Conservation (phyloP, 1,284 basidiomycete species). For the Chiua sp. region DNA sequence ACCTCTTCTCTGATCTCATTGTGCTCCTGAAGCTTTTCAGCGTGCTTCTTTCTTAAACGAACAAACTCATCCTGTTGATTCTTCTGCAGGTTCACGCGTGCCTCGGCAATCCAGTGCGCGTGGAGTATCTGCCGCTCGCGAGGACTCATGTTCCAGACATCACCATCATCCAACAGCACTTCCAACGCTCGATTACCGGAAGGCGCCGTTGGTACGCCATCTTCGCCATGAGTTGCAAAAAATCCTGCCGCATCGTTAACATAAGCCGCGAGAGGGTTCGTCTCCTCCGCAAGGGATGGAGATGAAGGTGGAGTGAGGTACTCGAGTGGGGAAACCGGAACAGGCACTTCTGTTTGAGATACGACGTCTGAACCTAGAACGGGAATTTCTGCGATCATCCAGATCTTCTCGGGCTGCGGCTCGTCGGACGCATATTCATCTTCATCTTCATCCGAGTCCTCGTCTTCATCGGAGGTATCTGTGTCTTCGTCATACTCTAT, state of each 20-base stretch:
- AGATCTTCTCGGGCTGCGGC: constrained; percentile 31
- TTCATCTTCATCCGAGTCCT: constrained; percentile 4
- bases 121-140: constrained; percentile 47
- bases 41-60: constrained; percentile 39
- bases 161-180: constrained; percentile 38
- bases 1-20: constrained; percentile 45
- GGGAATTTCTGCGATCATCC: constrained; percentile 28
- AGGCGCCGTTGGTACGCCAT: constrained; percentile 40
- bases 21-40: constrained; percentile 32
- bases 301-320: neutral
- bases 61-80: constrained; percentile 44
- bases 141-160: constrained; percentile 51
- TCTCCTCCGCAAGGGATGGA: neutral
- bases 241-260: constrained; percentile 35
- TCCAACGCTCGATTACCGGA: constrained; percentile 40
- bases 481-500: constrained; percentile 10
- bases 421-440: constrained; percentile 28
- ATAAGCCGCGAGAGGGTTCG: constrained; percentile 2
- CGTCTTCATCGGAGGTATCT: constrained; percentile 8
- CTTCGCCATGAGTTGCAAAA: constrained; percentile 40
- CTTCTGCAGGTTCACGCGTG: constrained; percentile 33
- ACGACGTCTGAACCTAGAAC: neutral
- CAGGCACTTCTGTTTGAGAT: constrained; percentile 4
- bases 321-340: neutral
- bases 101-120: constrained; percentile 40